These are phyloP conservation scores for Scheffersomyces parashehatae DNA, from an alignment of 1,139 yeast genomes.

Conservation along the genomic window DNA sequence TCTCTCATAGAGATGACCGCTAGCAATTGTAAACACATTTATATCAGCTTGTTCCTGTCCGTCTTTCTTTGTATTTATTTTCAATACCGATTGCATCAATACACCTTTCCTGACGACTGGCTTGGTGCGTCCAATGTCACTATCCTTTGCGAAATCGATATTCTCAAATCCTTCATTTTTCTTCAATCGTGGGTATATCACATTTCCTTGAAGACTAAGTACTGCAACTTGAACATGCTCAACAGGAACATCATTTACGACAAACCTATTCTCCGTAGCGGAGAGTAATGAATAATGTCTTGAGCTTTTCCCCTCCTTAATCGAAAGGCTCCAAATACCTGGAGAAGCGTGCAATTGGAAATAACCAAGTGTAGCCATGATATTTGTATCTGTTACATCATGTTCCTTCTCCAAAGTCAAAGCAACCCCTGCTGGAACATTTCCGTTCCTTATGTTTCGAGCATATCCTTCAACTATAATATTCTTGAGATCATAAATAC, in stretches of 20 bases:
- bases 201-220: constrained; percentile 44
- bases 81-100: background rate
- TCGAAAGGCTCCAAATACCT: constrained; percentile 58
- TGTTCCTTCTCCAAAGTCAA: constrained; percentile 34
- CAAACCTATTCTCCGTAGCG: constrained; percentile 29
- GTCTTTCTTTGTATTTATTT: constrained; percentile 1
- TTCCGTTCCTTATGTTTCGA: constrained; percentile 36
- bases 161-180: constrained; percentile 44
- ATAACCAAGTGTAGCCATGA: constrained; percentile 77
- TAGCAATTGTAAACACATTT: constrained; percentile 81
- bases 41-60: constrained; percentile 50
- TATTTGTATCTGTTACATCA: constrained; percentile 51
- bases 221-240: constrained; percentile 25
- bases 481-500: constrained; percentile 37
- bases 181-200: constrained; percentile 40
- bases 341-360: constrained; percentile 71
- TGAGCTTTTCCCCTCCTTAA: constrained; percentile 42
- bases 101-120: background rate
- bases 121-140: background rate
- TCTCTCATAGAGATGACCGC: constrained; percentile 77
- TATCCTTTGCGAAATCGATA: background rate
- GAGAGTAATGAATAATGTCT: constrained; percentile 44
- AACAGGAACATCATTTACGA: constrained; percentile 21
- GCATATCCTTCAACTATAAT: constrained; percentile 75
- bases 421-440: constrained; percentile 53